Evolutionary conservation across 805 yeast genomes (phyloP).

Genomic region (Kurtzmaniella cleridarum): DNA sequence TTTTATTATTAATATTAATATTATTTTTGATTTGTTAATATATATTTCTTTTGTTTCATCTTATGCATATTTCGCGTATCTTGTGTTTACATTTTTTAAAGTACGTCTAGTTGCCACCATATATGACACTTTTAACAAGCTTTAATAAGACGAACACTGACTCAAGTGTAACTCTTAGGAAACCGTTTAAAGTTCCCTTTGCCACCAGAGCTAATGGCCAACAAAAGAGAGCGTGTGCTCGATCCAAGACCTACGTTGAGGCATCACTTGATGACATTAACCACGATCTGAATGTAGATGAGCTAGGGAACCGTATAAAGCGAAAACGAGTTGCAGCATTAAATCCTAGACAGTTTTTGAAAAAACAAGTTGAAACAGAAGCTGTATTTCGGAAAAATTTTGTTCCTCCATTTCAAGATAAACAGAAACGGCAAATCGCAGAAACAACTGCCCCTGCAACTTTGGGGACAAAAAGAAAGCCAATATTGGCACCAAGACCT

Average conservation of each 20-base stretch:
- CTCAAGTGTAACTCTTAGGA: conserved; percentile 29
- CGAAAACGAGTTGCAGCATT: conserved; percentile 51
- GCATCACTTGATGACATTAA: conserved; percentile 13
- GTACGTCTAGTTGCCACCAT: too few relatives aligned
- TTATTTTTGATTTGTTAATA: too few relatives aligned
- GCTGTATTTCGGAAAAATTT: conserved; percentile 38
- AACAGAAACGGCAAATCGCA: not conserved
- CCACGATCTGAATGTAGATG: conserved; percentile 24
- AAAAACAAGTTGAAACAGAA: conserved; percentile 35
- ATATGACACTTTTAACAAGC: too few relatives aligned
- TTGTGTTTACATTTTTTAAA: too few relatives aligned
- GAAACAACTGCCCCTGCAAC: conserved; percentile 59
- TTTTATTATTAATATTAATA: too few relatives aligned
- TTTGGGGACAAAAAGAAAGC: conserved; percentile 71
- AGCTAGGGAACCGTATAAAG: conserved; percentile 21
- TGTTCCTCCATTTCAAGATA: conserved; percentile 49
- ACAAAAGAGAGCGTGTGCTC: conserved; percentile 1
- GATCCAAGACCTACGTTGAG: conserved; percentile 25
- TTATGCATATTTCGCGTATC: too few relatives aligned
- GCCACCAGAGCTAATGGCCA: conserved; percentile 12
- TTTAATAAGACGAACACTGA: too few relatives aligned
- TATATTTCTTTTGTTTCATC: too few relatives aligned
- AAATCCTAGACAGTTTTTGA: conserved; percentile 46
- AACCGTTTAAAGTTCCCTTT: conserved; percentile 69
- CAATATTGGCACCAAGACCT: conserved; percentile 76